Conservation (phyloP, 495 filamentous ascomycete species). For the Hyaloscypha hepaticicola region DNA sequence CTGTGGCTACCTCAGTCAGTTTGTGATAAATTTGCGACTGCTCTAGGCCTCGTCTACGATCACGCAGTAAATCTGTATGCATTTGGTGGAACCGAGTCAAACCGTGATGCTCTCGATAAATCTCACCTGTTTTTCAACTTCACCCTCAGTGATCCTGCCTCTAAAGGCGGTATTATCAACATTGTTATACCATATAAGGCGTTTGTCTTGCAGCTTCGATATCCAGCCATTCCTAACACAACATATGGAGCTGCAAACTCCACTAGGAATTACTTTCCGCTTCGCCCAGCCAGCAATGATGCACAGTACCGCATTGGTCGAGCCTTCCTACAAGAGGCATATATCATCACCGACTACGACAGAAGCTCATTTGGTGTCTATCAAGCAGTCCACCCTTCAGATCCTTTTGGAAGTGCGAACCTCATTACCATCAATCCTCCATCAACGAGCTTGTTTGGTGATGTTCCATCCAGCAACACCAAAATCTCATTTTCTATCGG, state of each 20-base stretch:
- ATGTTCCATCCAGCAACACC: slow-evolving; percentile 27
- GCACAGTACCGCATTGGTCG: slow-evolving; percentile 67
- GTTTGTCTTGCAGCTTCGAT: slow-evolving; percentile 58
- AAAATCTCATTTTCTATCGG: slow-evolving; percentile 51
- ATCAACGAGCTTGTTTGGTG: slow-evolving; percentile 45
- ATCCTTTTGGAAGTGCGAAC: slow-evolving; percentile 42
- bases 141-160: slow-evolving; percentile 18
- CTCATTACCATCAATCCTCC: slow-evolving; percentile 49
- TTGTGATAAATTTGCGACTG: slow-evolving; percentile 61
- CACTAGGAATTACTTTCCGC: slow-evolving; percentile 60
- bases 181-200: slow-evolving; percentile 63
- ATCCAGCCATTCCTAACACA: slow-evolving; percentile 48
- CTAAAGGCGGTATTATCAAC: slow-evolving; percentile 51
- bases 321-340: slow-evolving; percentile 68
- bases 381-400: slow-evolving; percentile 52
- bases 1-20: slow-evolving; percentile 63
- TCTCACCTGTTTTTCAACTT: slow-evolving; percentile 55
- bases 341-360: slow-evolving; percentile 67
- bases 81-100: slow-evolving; percentile 35
- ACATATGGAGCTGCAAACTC: slow-evolving; percentile 38
- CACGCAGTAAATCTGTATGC: slow-evolving; percentile 47
- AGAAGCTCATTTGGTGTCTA: slow-evolving; percentile 57
- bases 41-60: slow-evolving; percentile 59
- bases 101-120: slow-evolving; percentile 25
- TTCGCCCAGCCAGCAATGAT: slow-evolving; percentile 48